A percentile compares a stretch with the other conserved stretches of the same genome.
Conservation (phyloP, 1,139 yeast genomes). For the Magnusiomyces fungicola region DNA sequence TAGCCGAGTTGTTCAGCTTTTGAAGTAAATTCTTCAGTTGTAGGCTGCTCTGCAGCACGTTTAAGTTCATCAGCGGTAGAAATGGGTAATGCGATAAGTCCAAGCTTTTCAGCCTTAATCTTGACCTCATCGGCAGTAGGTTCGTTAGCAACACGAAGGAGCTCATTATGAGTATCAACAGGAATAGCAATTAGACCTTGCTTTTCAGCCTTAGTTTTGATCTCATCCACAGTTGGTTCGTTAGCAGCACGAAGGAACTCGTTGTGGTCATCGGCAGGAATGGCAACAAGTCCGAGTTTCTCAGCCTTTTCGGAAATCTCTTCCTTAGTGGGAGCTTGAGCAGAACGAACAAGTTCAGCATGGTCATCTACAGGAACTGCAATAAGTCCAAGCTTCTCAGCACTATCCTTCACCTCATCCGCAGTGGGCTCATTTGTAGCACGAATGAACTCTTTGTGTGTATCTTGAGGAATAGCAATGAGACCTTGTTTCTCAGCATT, state of each 20-base stretch:
- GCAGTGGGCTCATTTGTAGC: slow-evolving; percentile 21
- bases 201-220: slow-evolving; percentile 10
- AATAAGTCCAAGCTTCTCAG: slow-evolving; percentile 23
- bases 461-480: slow-evolving; percentile 32
- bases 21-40: slow-evolving; percentile 18
- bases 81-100: slow-evolving; percentile 40
- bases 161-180: slow-evolving; percentile 26
- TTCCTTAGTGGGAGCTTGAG: slow-evolving; percentile 30
- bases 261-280: slow-evolving; percentile 21
- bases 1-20: slow-evolving; percentile 24
- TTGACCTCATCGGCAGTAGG: slow-evolving; percentile 26
- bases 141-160: slow-evolving; percentile 20
- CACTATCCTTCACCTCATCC: slow-evolving; percentile 29
- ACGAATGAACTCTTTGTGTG: slow-evolving; percentile 9
- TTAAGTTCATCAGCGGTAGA: slow-evolving; percentile 23
- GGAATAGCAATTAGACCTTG: slow-evolving; percentile 8
- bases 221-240: slow-evolving; percentile 13
- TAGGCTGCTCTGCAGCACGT: slow-evolving; percentile 19
- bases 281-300: slow-evolving; percentile 28
- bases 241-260: slow-evolving; percentile 11
- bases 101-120: slow-evolving; percentile 15
- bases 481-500: slow-evolving; percentile 27
- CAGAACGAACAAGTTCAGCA: slow-evolving; percentile 23
- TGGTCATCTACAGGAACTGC: slow-evolving; percentile 23
- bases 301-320: slow-evolving; percentile 21